These are phyloP conservation scores for Musa balbisiana DNA, from an alignment of 202 grass and related monocot species.

Conservation along the genomic window DNA sequence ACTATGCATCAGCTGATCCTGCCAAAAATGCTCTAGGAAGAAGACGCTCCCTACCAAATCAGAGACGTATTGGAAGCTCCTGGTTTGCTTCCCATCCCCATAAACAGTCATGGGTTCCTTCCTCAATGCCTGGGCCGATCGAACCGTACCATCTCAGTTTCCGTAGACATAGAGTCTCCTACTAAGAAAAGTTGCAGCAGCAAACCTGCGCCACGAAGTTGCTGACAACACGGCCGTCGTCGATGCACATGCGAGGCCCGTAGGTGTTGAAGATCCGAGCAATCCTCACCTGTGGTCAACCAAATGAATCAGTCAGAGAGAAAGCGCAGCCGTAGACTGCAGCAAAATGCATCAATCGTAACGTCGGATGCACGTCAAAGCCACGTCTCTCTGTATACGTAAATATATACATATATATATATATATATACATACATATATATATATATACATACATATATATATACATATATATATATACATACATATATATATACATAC, in stretches of 20 bases:
- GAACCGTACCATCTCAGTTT: not conserved
- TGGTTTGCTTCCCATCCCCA: conserved; percentile 6
- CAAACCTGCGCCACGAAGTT: conserved; percentile 3
- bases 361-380: too few relatives aligned
- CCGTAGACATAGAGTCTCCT: not conserved
- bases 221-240: conserved; percentile 6
- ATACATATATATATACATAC: too few relatives aligned
- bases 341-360: too few relatives aligned
- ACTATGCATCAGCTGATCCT: not conserved
- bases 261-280: conserved; percentile 16
- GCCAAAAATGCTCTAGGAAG: not conserved
- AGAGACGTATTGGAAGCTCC: conserved; percentile 8
- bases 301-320: not conserved
- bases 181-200: not conserved
- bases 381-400: too few relatives aligned
- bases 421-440: too few relatives aligned
- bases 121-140: conserved; percentile 1
- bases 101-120: conserved; percentile 7
- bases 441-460: too few relatives aligned
- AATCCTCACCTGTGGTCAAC: not conserved
- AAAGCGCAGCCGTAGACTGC: too few relatives aligned
- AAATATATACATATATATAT: too few relatives aligned
- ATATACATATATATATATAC: too few relatives aligned
- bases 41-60: not conserved
- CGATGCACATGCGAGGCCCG: conserved; percentile 7